Conservation (phyloP, 371 early-diverging fungal genomes). For the Mycotypha africana region DNA sequence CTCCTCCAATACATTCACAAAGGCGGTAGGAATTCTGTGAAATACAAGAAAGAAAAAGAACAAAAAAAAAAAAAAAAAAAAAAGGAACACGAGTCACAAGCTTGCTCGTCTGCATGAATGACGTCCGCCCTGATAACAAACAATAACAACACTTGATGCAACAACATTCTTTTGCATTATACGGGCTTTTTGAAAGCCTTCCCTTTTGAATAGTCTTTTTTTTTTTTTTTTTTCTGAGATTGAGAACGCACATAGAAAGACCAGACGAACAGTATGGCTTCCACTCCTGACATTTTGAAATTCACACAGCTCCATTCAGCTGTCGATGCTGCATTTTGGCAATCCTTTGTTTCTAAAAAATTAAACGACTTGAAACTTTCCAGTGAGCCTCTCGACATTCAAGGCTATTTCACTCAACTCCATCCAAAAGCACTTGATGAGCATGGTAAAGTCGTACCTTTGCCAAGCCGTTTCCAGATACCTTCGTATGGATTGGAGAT, state of each 20-base stretch:
- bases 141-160: too few species aligned
- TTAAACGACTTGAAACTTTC: conserved; percentile 76
- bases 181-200: not conserved
- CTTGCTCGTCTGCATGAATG: too few species aligned
- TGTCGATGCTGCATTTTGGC: conserved; percentile 91
- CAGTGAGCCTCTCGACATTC: conserved; percentile 48
- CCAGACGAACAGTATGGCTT: too few species aligned
- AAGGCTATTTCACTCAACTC: conserved; percentile 58
- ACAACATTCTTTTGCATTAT: too few species aligned
- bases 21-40: too few species aligned
- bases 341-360: conserved; percentile 73
- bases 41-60: too few species aligned
- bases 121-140: too few species aligned
- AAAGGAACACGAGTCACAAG: too few species aligned
- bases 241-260: conserved; percentile 10
- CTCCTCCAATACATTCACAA: too few species aligned
- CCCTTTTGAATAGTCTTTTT: not conserved
- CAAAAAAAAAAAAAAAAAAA: too few species aligned
- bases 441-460: conserved; percentile 4
- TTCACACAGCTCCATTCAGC: conserved; percentile 80
- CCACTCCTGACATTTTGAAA: conserved; percentile 53
- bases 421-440: conserved; percentile 11
- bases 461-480: conserved; percentile 26
- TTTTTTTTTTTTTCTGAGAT: conserved; percentile 2
- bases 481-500: conserved; percentile 31